Percentiles rank a stretch among this genome's conserved stretches.
Evolutionary conservation across 2,329 filamentous ascomycete species (phyloP).

Genomic region (Ceratocystis papillata): DNA sequence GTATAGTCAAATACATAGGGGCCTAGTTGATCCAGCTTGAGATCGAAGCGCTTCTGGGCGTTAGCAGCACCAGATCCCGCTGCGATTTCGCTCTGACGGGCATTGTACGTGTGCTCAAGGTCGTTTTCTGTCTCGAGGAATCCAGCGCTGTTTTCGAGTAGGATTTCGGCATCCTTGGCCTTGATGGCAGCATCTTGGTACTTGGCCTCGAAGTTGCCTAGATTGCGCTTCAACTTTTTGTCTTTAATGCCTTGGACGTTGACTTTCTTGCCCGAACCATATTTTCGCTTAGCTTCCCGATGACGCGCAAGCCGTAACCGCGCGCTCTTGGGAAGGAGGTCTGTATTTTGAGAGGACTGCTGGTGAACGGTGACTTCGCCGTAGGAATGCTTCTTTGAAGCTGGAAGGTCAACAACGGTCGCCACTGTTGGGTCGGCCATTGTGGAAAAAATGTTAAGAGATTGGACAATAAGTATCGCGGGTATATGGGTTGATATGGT

Average conservation of each 20-base stretch:
- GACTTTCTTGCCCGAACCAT: conserved; percentile 73
- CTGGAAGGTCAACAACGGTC: conserved; percentile 12
- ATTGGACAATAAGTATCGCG: too few species aligned
- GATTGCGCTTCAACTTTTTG: conserved; percentile 75
- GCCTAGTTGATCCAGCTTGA: conserved; percentile 70
- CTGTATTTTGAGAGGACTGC: conserved; percentile 24
- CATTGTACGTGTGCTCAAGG: conserved; percentile 84
- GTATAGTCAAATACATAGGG: conserved; percentile 87
- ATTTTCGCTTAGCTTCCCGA: conserved; percentile 58
- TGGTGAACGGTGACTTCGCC: conserved; percentile 9
- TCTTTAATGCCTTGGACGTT: conserved; percentile 65
- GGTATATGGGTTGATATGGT: too few species aligned
- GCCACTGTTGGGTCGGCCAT: conserved; percentile 7
- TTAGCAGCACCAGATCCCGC: conserved; percentile 66
- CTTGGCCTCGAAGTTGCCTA: conserved; percentile 69
- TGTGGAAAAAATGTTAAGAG: too few species aligned
- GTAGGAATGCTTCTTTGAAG: conserved; percentile 19
- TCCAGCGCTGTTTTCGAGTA: conserved; percentile 75
- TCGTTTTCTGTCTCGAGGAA: conserved; percentile 82
- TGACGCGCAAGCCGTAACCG: conserved; percentile 42
- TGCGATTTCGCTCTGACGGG: conserved; percentile 77
- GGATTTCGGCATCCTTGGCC: conserved; percentile 89
- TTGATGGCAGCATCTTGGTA: conserved; percentile 70
- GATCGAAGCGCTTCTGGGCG: conserved; percentile 84
- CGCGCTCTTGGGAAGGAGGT: conserved; percentile 44